Conservation (phyloP, 768 basidiomycete species). For the Coprinellus micaceus region DNA sequence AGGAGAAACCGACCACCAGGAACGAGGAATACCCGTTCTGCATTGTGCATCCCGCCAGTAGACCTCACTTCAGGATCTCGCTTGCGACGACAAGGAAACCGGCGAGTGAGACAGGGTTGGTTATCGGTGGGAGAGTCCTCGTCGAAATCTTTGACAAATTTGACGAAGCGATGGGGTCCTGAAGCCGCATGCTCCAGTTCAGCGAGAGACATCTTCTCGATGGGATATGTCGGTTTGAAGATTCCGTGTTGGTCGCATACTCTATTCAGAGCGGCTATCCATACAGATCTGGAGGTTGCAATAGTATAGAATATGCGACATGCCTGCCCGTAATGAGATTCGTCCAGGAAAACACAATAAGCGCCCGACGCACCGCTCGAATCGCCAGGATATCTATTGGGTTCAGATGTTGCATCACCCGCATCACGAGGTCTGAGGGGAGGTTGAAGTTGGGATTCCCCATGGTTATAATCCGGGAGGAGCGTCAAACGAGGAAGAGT, state of each 20-base stretch:
- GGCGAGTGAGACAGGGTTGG: background rate
- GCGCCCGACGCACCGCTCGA: too few species aligned
- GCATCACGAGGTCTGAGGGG: background rate
- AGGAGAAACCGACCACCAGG: slow-evolving; percentile 31
- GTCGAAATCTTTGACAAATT: background rate
- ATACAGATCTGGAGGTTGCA: background rate
- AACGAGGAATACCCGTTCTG: slow-evolving; percentile 17
- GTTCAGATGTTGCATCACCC: background rate
- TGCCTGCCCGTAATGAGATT: background rate
- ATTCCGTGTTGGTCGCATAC: slow-evolving; percentile 18
- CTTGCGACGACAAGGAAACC: background rate
- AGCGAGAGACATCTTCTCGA: slow-evolving; percentile 22
- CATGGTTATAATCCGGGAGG: too few species aligned
- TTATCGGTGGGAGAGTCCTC: background rate
- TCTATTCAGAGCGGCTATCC: background rate
- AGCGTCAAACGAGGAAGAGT: too few species aligned
- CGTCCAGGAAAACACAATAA: too few species aligned
- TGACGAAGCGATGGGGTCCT: slow-evolving; percentile 19
- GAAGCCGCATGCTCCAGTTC: slow-evolving; percentile 26
- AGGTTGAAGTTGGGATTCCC: background rate
- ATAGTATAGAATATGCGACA: background rate
- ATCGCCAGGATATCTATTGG: background rate
- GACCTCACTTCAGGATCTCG: background rate
- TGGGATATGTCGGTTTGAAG: slow-evolving; percentile 21
- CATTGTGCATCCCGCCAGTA: slow-evolving; percentile 5